Percentiles rank a stretch among this genome's conserved stretches.
phyloP scores from a whole-genome alignment of 192 early-diverging fungal genomes.

The Linnemannia zychae region DNA sequence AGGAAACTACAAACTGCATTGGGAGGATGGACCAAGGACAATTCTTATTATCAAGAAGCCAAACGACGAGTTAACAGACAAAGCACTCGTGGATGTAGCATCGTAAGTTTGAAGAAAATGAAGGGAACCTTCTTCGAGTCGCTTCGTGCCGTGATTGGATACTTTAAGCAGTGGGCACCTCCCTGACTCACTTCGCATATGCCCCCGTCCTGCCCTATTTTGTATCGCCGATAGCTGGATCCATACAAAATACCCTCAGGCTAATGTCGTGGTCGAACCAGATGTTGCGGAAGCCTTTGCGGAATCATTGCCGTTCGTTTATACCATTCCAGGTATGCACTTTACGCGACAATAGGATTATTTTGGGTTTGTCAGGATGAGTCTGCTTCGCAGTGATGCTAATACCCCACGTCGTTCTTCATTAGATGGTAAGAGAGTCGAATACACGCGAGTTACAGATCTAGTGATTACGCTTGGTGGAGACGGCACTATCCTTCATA shows the following conservation, averaged over 20 bases:
- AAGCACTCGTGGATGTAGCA: constrained; percentile 74
- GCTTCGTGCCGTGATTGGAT: not conserved
- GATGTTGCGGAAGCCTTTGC: constrained; percentile 70
- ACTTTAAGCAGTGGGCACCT: not conserved
- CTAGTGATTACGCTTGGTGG: constrained; percentile 94
- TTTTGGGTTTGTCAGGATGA: too few species aligned
- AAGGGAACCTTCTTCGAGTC: not conserved
- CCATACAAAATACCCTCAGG: constrained; percentile 68
- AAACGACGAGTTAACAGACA: constrained; percentile 73
- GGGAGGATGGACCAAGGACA: constrained; percentile 75
- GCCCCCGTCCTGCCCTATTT: not conserved
- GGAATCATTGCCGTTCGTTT: constrained; percentile 63
- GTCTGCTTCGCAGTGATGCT: too few species aligned
- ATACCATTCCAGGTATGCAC: constrained; percentile 65
- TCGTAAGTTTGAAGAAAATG: constrained; percentile 56
- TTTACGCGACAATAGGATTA: not conserved
- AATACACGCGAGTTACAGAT: constrained; percentile 81
- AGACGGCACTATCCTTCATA: constrained; percentile 92
- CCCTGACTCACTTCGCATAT: not conserved
- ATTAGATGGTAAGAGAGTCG: constrained; percentile 56
- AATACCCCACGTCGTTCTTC: too few species aligned
- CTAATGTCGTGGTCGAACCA: constrained; percentile 81
- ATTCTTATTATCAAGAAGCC: constrained; percentile 89
- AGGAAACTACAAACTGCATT: constrained; percentile 65
- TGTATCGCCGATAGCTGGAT: constrained; percentile 69